Conservation (phyloP, 1,284 basidiomycete genomes). For the Uromyces viciae-fabae region DNA sequence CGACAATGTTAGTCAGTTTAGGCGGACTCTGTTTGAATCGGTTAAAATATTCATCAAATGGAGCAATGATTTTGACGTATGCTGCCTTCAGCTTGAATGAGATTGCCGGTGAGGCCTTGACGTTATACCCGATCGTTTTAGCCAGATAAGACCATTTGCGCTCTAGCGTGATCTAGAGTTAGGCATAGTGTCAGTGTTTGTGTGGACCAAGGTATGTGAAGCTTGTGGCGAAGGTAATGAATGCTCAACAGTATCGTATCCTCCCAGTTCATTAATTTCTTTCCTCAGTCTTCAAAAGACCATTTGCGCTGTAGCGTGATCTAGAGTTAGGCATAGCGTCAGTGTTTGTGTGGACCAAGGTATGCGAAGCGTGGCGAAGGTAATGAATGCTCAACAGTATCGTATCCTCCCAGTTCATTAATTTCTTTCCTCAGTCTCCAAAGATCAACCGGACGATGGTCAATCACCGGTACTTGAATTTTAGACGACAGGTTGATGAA, state of each 20-base stretch:
- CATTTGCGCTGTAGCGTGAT: constrained; percentile 75
- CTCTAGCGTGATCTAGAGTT: constrained; percentile 65
- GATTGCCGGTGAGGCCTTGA: constrained; percentile 69
- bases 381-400: constrained; percentile 55
- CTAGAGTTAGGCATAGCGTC: constrained; percentile 56
- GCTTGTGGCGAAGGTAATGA: no score
- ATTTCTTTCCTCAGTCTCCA: constrained; percentile 91
- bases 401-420: constrained; percentile 77
- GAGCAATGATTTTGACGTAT: constrained; percentile 82
- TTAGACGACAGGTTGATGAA: constrained; percentile 50
- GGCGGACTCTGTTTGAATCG: constrained; percentile 49
- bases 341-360: background rate
- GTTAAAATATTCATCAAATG: constrained; percentile 85
- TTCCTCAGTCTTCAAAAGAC: constrained; percentile 84
- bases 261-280: constrained; percentile 81
- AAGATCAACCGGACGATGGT: constrained; percentile 83
- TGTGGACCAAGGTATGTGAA: background rate
- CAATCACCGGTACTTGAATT: constrained; percentile 74
- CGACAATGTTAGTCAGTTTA: background rate
- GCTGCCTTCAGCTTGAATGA: constrained; percentile 83
- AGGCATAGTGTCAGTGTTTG: background rate
- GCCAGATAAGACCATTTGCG: constrained; percentile 85
- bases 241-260: constrained; percentile 63
- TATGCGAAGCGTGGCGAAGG: no score
- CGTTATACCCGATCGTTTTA: constrained; percentile 68